Evolutionary conservation across 129 eudicot species (phyloP), one percentile per base, ranked within the genome.

Genomic region (Artemisia annua): DNA sequence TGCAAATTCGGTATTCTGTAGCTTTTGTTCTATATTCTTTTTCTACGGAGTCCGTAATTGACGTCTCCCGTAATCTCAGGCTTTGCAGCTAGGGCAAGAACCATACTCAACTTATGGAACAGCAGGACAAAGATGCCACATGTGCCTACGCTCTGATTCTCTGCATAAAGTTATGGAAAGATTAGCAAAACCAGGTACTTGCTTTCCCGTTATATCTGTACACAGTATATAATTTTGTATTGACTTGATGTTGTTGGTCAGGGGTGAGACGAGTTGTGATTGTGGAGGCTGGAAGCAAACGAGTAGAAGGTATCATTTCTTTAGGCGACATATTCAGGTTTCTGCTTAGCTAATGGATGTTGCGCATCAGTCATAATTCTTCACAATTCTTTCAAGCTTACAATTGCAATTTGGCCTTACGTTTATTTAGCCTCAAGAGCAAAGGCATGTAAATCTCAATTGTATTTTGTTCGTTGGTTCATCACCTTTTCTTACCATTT

Each of bases 221-320:
- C 26, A 24, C 26, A 3, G 2, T 24, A 24, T 24, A 24, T 24
- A n/a, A n/a, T n/a, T 26, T 3, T 26, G 4, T 26, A 26, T 26
- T 26, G 28, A 26, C 28, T 3, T 2, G 28, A 26, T 26, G 28
- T 26, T 2, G 3, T 26, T 26, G 28, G 28, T 83, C 89, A 89
- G 96, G 87, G 70, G 89, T 84, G 11, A 83, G 96, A 79, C 79
- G 96, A 52, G 82, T 89, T 74, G 84, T 89, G 32, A 78, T 89
- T 35, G 96, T 89, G 80, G 96, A 89, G 75, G 91, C 96, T 46
- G 96, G 96, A 22, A 89, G 96, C 86, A 89, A 86, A 87, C 84
- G 91, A 7, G 91, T 86, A 44, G 96, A 89, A 72, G 96, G 96
- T 4, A 77, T 89, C 61, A 81, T 89, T 59, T 86, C 96, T 12